Base-by-base conservation (phyloP, 176 grass and related monocot genomes). In the Thinopyrum elongatum region DNA sequence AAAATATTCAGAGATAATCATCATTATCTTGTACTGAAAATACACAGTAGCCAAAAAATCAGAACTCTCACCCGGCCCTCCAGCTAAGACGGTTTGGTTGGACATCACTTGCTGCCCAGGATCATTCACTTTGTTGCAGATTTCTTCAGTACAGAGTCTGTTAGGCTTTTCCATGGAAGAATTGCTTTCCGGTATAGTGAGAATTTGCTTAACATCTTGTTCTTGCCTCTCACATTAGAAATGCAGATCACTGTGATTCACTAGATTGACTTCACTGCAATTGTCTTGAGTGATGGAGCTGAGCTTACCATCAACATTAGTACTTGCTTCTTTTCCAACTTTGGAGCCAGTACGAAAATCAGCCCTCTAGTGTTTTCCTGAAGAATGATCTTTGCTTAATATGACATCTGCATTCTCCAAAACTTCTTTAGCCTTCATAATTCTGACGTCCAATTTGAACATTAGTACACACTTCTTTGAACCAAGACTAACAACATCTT, bases 21-120 rank as follows among this genome's bases (percentile, higher is more conserved):
- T 12, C 10, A 34, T 8, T 77, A 44, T 9, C 7, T 58, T 60
- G 22, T 34, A 66, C 23, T 12, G 19, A 60, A 14, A 80, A 34
- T 77, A 39, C 75, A 28, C 10, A 79, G 74, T 11, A 73, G 7
- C 11, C n/a, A 26, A 44, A 78, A 58, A 73, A 8, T 47, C 42
- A n/a, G 17, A 81, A 85, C 74, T 90, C 91, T 85, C 44, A 90
- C 88, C 86, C 39, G 77, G 70, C 13, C 19, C 85, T 85, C 82
- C 85, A 82, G 79, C 27, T 57, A 65, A 51, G 34, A 36, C 23
- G 51, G 28, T 85, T 79, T 70, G 58, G 67, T 85, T 41, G n/a
- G 64, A 72, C 70, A 60, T 44, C 65, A 72, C 17, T 65, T 87
- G 62, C 25, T 65, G 84, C 26, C 67, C 47, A 67, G 58, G 67